Base-by-base conservation (phyloP, 169 alveolate species). In the Plasmodium fragile region DNA sequence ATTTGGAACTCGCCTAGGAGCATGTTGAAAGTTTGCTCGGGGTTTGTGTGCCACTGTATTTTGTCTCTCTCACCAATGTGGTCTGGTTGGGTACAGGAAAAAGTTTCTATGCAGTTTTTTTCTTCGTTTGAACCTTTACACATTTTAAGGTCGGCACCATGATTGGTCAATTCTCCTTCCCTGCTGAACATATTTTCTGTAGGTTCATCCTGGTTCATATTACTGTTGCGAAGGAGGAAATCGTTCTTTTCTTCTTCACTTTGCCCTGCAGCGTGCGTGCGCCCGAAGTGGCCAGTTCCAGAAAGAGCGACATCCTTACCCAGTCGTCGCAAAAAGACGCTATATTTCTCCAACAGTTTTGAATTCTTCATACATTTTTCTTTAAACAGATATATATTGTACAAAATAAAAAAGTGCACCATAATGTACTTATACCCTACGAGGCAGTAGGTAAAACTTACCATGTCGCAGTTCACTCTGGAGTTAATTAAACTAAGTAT, bases 401-500 rank as follows among this genome's bases (percentile, higher is more conserved):
- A 85, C 30, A 85, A 22, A 36, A 85, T 73, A 53, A 85, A 85
- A 85, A 85, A 85, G 18, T 34, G 52, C 16, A 85, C 28, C 93
- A 85, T 85, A 55, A 85, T 85, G 80, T 75, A 18, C 32, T 72
- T 85, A 39, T 85, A 85, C 18, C 93, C 93, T 4, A 85, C 69
- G 22, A 85, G 65, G 11, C 81, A 73, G 32, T 85, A 85, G 5
- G 65, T 30, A 49, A 85, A 73, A 73, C 41, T 85, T 5, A 49
- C 80, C 43, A 85, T 77, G 25, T 85, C 93, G 65, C 93, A 85
- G 79, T 85, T 73, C 34, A 85, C 84, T 22, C 93, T 73, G 5
- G 93, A 85, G 79, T 85, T 85, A 18, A 85, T 85, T 52, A 85
- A 39, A 52, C 93, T 85, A 22, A 85, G 52, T 8, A 85, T 75